Base-by-base conservation (phyloP, 2,329 filamentous ascomycete species). In the Aspergillus sp. region DNA sequence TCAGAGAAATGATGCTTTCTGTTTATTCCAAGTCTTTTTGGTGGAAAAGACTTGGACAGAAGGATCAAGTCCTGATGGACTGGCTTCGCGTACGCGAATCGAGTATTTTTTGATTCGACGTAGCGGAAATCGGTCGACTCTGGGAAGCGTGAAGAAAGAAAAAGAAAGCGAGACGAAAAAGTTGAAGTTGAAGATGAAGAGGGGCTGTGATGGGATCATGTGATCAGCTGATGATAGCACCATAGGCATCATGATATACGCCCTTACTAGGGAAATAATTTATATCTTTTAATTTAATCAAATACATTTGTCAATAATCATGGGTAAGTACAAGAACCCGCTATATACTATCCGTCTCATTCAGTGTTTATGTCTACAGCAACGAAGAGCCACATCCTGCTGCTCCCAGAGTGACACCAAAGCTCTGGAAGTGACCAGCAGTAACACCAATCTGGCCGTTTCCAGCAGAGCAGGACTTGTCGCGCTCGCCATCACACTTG, bases 61-160 rank as follows among this genome's bases (percentile, higher is more conserved):
- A 58, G 54, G 58, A 57, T 40, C 50, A 46, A 51, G 51, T 54
- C 54, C 50, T 49, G 52, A 50, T 19, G 49, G 56, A 49, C 42
- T 42, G 42, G 56, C 62, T 65, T 72, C 68, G 74, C 74, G 74
- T 76, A 75, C 71, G 69, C 69, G 61, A 70, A 62, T 61, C 57
- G 19, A 43, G 41, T 40, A 30, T 27, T 36, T 43, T 43, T 19
- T 19, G 19, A 54, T 50, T 50, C 58, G 56, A 52, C 54, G 51
- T 53, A 53, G 59, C 52, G 51, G 50, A 51, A 48, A 54, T 52
- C 61, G 62, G 65, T 64, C 66, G 58, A 67, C 67, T 68, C 68
- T 59, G 52, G 58, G 64, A 63, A 67, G 64, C 68, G 67, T 67
- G 70, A 70, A 65, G 66, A 68, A 70, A 62, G 68, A 65, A 67